These are phyloP conservation scores for Paecilomyces niveus DNA, from an alignment of 2,329 filamentous ascomycete genomes.

Conservation along the genomic window DNA sequence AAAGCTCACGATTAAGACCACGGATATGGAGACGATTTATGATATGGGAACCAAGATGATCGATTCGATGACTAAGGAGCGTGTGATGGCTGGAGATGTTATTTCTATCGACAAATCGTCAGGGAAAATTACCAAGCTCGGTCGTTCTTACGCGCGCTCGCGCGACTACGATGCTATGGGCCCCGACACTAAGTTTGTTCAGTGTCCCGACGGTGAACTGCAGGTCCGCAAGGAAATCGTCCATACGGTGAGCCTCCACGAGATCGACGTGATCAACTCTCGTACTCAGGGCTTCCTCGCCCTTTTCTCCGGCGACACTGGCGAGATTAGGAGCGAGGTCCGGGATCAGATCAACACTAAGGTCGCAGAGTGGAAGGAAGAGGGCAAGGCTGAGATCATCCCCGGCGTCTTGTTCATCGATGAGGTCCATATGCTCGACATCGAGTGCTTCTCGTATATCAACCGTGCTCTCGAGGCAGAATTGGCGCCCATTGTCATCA, in stretches of 20 bases:
- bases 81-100: conserved; percentile 96
- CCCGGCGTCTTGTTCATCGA: conserved; percentile 97
- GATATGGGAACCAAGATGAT: conserved; percentile 99
- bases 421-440: conserved; percentile 99
- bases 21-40: conserved; percentile 99
- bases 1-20: conserved; percentile 98
- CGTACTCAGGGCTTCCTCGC: conserved; percentile 97
- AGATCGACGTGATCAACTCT: conserved; percentile 99
- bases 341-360: conserved; percentile 99
- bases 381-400: conserved; percentile 97
- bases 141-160: conserved; percentile 87
- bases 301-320: conserved; percentile 94
- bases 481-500: conserved; percentile 94
- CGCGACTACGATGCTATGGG: conserved; percentile 99
- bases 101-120: conserved; percentile 98
- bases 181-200: conserved; percentile 94
- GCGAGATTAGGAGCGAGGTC: conserved; percentile 94
- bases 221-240: conserved; percentile 96
- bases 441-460: conserved; percentile 98
- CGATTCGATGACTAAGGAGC: conserved; percentile 98
- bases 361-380: conserved; percentile 97
- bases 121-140: conserved; percentile 95
- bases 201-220: conserved; percentile 94
- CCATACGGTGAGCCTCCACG: conserved; percentile 92
- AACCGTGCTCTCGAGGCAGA: conserved; percentile 95